Percentiles rank a stretch among this genome's conserved stretches.
Evolutionary conservation across 208 protist genomes (phyloP).

Genomic region (Crithidia brevicula): DNA sequence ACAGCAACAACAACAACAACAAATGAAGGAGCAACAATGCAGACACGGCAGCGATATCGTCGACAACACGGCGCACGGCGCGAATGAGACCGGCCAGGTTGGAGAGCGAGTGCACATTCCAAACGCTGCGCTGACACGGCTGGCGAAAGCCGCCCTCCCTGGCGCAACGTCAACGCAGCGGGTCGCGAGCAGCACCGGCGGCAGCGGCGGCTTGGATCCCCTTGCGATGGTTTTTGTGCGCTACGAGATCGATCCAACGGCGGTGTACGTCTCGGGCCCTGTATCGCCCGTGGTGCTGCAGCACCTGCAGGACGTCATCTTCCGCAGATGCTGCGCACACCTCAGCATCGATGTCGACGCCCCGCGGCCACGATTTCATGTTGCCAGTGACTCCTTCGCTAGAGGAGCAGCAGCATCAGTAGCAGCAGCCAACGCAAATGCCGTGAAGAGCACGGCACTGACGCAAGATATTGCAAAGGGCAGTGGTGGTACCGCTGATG

Average conservation of each 20-base stretch:
- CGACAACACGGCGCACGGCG: no score
- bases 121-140: background rate
- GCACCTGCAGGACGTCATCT: slow-evolving; percentile 57
- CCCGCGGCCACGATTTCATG: slow-evolving; percentile 28
- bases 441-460: background rate
- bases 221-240: slow-evolving; percentile 48
- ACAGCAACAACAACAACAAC: background rate
- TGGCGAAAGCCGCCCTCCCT: no score
- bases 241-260: slow-evolving; percentile 65
- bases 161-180: no score
- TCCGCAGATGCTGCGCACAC: slow-evolving; percentile 38
- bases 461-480: no score
- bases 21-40: no score
- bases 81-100: background rate
- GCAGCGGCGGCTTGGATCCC: slow-evolving; percentile 8
- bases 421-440: background rate
- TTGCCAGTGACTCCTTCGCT: no score
- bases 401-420: background rate
- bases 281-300: slow-evolving; percentile 46
- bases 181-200: slow-evolving; percentile 9
- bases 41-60: no score
- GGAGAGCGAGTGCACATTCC: background rate
- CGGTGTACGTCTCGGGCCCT: slow-evolving; percentile 47
- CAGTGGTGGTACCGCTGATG: no score
- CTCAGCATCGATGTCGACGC: slow-evolving; percentile 26